These are phyloP conservation scores for Penicillium chermesinum DNA, from an alignment of 495 filamentous ascomycete genomes.

Conservation along the genomic window DNA sequence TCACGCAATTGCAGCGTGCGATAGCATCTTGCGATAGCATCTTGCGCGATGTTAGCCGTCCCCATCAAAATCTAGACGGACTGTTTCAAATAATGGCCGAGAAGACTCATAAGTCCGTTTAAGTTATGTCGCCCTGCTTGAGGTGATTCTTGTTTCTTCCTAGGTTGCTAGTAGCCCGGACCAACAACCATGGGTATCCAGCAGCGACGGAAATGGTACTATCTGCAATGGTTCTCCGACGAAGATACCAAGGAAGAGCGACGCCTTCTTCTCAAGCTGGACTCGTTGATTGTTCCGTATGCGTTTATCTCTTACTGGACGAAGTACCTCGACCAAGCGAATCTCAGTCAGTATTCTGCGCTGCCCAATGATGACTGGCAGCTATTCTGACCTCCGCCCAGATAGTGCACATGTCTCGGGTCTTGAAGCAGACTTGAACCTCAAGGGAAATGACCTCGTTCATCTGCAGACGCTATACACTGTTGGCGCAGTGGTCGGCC, in stretches of 20 bases:
- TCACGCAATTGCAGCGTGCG: conserved; percentile 17
- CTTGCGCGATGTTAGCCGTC: neutral
- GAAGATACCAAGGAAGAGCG: conserved; percentile 40
- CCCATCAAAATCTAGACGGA: neutral
- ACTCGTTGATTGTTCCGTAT: conserved; percentile 35
- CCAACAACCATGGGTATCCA: conserved; percentile 15
- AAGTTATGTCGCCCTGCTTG: too few relatives aligned
- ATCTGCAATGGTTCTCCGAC: conserved; percentile 37
- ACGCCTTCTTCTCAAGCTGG: conserved; percentile 41
- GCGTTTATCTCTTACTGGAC: conserved; percentile 44
- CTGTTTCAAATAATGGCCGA: too few relatives aligned
- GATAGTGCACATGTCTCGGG: conserved; percentile 3
- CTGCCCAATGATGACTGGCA: neutral
- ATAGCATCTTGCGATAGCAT: conserved; percentile 17
- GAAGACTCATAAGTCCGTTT: too few relatives aligned
- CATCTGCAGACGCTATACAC: conserved; percentile 46
- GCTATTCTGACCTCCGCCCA: neutral
- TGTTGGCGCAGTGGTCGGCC: conserved; percentile 46
- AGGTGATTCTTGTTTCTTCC: neutral
- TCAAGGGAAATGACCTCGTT: conserved; percentile 45
- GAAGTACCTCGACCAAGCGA: conserved; percentile 43
- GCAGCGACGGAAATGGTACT: conserved; percentile 34
- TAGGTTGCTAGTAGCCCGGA: neutral
- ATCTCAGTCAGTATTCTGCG: conserved; percentile 24
- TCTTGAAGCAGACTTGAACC: neutral